Evolutionary conservation across 805 yeast genomes (phyloP).

Genomic region (Candida sakaeoensis): DNA sequence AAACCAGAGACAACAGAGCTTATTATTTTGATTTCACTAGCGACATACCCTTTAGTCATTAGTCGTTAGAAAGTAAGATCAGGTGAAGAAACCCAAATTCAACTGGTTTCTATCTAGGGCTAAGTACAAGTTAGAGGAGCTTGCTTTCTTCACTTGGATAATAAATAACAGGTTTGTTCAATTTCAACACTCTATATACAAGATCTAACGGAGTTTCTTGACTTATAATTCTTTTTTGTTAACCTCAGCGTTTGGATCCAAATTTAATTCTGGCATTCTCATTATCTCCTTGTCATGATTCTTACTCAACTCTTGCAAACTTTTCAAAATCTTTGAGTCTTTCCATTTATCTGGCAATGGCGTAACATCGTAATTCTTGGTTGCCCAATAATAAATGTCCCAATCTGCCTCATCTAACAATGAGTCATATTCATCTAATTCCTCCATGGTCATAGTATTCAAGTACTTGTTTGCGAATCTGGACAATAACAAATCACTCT

Average conservation of each 20-base stretch:
- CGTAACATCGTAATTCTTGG: slow-evolving; percentile 72
- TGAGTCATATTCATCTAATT: slow-evolving; percentile 80
- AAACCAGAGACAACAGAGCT: no score
- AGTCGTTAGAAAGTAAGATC: background rate
- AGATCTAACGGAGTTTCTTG: background rate
- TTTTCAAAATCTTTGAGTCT: slow-evolving; percentile 55
- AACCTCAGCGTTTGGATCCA: slow-evolving; percentile 3
- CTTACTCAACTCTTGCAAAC: slow-evolving; percentile 69
- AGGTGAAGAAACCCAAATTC: no score
- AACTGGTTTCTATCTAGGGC: no score
- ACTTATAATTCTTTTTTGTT: slow-evolving; percentile 1
- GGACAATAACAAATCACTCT: slow-evolving; percentile 81
- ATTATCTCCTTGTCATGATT: slow-evolving; percentile 69
- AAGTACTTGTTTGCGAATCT: slow-evolving; percentile 80
- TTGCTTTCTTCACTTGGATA: no score
- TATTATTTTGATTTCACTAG: no score
- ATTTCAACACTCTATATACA: slow-evolving; percentile 1
- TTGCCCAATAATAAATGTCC: slow-evolving; percentile 99
- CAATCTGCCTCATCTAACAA: slow-evolving; percentile 94
- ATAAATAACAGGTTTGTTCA: background rate
- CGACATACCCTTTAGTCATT: no score
- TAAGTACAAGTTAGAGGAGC: no score
- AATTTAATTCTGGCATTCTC: slow-evolving; percentile 70
- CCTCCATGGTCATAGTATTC: slow-evolving; percentile 51
- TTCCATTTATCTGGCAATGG: slow-evolving; percentile 89